Evolutionary conservation across 2,329 filamentous ascomycete genomes (phyloP).

Genomic region (Paradendryphiella salina): DNA sequence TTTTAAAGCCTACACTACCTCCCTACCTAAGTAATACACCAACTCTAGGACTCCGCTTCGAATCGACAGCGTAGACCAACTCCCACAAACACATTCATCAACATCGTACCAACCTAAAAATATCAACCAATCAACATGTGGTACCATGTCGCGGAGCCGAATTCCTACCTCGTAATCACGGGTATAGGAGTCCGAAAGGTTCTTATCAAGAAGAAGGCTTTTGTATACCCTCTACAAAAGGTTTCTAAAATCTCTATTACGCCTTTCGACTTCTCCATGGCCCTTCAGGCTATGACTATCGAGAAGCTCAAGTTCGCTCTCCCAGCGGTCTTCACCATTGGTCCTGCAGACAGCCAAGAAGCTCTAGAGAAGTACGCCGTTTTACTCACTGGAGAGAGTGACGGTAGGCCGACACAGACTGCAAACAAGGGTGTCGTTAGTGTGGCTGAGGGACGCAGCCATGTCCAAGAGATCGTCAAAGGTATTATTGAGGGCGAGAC

Average conservation of each 20-base stretch:
- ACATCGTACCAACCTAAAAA: not conserved
- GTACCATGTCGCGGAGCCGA: slow-evolving; percentile 71
- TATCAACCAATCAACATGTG: slow-evolving; percentile 41
- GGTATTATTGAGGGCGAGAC: slow-evolving; percentile 90
- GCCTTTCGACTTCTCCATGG: slow-evolving; percentile 81
- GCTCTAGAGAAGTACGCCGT: slow-evolving; percentile 81
- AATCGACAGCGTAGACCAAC: not conserved
- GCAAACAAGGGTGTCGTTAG: slow-evolving; percentile 45
- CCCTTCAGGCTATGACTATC: slow-evolving; percentile 83
- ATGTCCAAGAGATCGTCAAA: slow-evolving; percentile 84
- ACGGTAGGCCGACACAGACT: slow-evolving; percentile 47
- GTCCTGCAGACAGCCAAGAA: slow-evolving; percentile 71
- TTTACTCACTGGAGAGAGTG: slow-evolving; percentile 68
- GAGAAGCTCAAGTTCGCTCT: slow-evolving; percentile 84
- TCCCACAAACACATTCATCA: not conserved
- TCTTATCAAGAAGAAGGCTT: slow-evolving; percentile 72
- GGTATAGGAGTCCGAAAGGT: slow-evolving; percentile 75
- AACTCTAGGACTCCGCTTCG: not conserved
- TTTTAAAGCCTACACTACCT: not conserved
- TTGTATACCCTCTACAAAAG: slow-evolving; percentile 47
- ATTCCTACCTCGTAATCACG: slow-evolving; percentile 86
- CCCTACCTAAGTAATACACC: not conserved
- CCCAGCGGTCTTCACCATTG: slow-evolving; percentile 83
- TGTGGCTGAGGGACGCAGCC: slow-evolving; percentile 57
- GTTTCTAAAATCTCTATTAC: slow-evolving; percentile 60